Evolutionary conservation across 1,139 yeast genomes (phyloP).

Genomic region (Pichia sp.): DNA sequence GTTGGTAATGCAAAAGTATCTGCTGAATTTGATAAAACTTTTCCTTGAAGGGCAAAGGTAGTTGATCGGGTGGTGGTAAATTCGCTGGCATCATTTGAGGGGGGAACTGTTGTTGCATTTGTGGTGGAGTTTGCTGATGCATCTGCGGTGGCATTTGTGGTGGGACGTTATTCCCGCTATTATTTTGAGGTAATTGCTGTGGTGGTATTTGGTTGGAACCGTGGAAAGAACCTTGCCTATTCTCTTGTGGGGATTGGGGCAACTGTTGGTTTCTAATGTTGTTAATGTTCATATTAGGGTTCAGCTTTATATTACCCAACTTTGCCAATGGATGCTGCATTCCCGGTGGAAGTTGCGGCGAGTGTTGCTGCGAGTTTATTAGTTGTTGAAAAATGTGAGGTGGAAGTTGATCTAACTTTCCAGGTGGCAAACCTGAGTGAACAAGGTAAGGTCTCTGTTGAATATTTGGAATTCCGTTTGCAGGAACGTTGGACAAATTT

Average conservation of each 20-base stretch:
- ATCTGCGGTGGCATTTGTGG: background rate
- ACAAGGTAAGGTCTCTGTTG: background rate
- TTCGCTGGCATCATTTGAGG: conserved; percentile 4
- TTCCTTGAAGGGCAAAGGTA: conserved; percentile 17
- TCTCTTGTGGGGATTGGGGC: background rate
- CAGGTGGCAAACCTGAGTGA: background rate
- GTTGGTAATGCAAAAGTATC: conserved; percentile 15
- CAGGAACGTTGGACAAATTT: background rate
- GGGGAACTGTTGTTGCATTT: background rate
- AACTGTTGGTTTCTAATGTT: background rate
- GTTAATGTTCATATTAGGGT: background rate
- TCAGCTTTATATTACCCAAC: background rate
- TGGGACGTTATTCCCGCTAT: background rate
- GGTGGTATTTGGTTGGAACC: background rate
- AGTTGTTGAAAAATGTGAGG: conserved; percentile 9
- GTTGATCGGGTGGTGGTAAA: conserved; percentile 19
- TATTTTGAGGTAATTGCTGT: background rate
- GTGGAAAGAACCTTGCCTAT: background rate
- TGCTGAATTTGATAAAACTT: conserved; percentile 17
- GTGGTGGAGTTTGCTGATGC: background rate
- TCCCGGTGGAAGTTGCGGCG: conserved; percentile 4
- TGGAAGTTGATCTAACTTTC: conserved; percentile 2
- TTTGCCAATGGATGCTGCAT: background rate
- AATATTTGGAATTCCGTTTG: background rate
- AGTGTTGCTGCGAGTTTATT: background rate